Evolutionary conservation across 1,284 basidiomycete genomes (phyloP).

Genomic region (Caloboletus firmus): DNA sequence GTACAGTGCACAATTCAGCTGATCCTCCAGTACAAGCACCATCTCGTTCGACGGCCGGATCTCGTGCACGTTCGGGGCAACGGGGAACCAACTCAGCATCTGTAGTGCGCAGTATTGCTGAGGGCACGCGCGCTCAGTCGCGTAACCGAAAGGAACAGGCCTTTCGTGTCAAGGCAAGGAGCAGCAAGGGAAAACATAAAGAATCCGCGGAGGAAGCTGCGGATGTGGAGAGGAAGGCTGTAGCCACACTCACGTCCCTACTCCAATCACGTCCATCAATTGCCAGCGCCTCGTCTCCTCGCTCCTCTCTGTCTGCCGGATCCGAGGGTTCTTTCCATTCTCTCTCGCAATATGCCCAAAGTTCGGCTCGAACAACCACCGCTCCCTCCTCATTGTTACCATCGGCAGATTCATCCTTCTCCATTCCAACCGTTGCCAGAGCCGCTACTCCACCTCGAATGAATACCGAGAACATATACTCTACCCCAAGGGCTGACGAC

Average conservation of each 20-base stretch:
- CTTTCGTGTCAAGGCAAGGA: conserved; percentile 20
- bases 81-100: conserved; percentile 12
- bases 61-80: conserved; percentile 24
- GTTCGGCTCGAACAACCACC: conserved; percentile 50
- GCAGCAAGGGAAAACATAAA: conserved; percentile 54
- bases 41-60: conserved; percentile 34
- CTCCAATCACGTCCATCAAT: conserved; percentile 61
- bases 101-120: conserved; percentile 41
- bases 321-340: conserved; percentile 58
- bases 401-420: conserved; percentile 37
- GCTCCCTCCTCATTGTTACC: conserved; percentile 33
- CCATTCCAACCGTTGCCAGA: conserved; percentile 15
- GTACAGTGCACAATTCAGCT: conserved; percentile 68
- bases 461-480: conserved; percentile 19
- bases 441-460: conserved; percentile 33
- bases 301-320: conserved; percentile 60
- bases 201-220: conserved; percentile 38
- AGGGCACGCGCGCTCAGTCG: conserved; percentile 45
- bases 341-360: conserved; percentile 61
- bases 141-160: conserved; percentile 29
- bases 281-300: conserved; percentile 58
- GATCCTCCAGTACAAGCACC: conserved; percentile 68
- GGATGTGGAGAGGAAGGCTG: conserved; percentile 77
- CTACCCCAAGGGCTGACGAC: conserved; percentile 44
- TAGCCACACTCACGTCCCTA: conserved; percentile 72